phyloP scores from a whole-genome alignment of 495 filamentous ascomycete genomes.

The Jackrogersella minutella region DNA sequence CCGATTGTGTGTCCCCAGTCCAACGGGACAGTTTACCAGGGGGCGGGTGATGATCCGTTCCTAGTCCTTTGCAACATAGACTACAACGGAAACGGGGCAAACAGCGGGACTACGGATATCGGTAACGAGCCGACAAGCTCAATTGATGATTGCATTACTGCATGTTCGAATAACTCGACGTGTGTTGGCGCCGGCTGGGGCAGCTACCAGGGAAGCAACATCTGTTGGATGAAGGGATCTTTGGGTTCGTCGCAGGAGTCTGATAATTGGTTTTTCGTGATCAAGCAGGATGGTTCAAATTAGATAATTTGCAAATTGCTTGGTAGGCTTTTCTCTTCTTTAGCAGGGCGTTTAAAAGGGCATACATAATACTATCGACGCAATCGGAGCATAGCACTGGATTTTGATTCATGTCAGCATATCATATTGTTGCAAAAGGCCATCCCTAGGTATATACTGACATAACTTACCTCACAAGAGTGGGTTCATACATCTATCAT shows the following conservation, averaged over 20 bases:
- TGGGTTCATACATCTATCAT: too few relatives aligned
- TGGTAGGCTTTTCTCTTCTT: not conserved
- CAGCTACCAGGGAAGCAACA: slow-evolving; percentile 34
- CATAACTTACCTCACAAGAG: too few relatives aligned
- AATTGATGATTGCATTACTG: slow-evolving; percentile 44
- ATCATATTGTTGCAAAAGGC: too few relatives aligned
- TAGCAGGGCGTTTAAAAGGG: slow-evolving; percentile 17
- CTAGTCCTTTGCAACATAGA: slow-evolving; percentile 48
- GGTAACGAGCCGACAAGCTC: slow-evolving; percentile 30
- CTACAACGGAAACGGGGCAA: slow-evolving; percentile 37
- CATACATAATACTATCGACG: not conserved
- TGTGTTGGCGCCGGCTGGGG: slow-evolving; percentile 52
- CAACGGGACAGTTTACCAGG: slow-evolving; percentile 46
- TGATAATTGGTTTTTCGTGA: slow-evolving; percentile 53
- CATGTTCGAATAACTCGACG: slow-evolving; percentile 35
- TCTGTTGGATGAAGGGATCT: slow-evolving; percentile 62
- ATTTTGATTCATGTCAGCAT: slow-evolving; percentile 1
- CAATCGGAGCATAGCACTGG: not conserved
- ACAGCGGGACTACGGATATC: slow-evolving; percentile 41
- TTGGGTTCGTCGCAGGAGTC: slow-evolving; percentile 57
- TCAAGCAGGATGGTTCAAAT: slow-evolving; percentile 9
- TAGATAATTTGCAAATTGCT: not conserved
- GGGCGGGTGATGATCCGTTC: slow-evolving; percentile 22
- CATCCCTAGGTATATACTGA: too few relatives aligned
- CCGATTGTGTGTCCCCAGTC: slow-evolving; percentile 41